These are phyloP conservation scores for Thelonectria blattea DNA, from an alignment of 2,329 filamentous ascomycete genomes.

Conservation along the genomic window DNA sequence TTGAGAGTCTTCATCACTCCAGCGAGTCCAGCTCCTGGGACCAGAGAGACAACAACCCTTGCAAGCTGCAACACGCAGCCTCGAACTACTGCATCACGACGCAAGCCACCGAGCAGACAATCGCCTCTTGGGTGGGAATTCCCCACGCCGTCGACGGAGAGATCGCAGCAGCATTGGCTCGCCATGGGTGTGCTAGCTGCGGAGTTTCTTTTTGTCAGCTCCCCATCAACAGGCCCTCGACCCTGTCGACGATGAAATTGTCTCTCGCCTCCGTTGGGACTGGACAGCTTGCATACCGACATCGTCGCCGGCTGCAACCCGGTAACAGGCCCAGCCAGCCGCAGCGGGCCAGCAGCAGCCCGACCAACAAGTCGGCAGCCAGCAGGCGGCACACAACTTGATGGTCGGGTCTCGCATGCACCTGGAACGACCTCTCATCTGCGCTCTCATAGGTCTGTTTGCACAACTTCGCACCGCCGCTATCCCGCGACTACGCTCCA, in stretches of 20 bases:
- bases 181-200: constrained; percentile 19
- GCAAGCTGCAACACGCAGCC: constrained; percentile 23
- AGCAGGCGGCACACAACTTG: too few species aligned
- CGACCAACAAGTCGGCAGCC: constrained; percentile 21
- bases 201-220: constrained; percentile 23
- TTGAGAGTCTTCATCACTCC: constrained; percentile 30
- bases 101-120: constrained; percentile 31
- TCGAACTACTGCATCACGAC: constrained; percentile 26
- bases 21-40: background rate
- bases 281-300: constrained; percentile 17
- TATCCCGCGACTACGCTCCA: constrained; percentile 23
- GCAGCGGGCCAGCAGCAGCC: constrained; percentile 20
- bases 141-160: constrained; percentile 24
- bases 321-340: constrained; percentile 5
- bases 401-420: constrained; percentile 23
- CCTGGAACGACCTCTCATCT: constrained; percentile 11
- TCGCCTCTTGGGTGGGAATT: constrained; percentile 25
- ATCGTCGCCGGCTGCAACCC: constrained; percentile 8
- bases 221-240: background rate
- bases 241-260: constrained; percentile 6
- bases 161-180: constrained; percentile 17
- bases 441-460: constrained; percentile 16
- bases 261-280: constrained; percentile 6
- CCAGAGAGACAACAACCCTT: constrained; percentile 28
- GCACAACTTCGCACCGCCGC: constrained; percentile 15